Evolutionary conservation across 176 grass and related monocot genomes (phyloP).

Genomic region (Rhynchospora tenuis): DNA sequence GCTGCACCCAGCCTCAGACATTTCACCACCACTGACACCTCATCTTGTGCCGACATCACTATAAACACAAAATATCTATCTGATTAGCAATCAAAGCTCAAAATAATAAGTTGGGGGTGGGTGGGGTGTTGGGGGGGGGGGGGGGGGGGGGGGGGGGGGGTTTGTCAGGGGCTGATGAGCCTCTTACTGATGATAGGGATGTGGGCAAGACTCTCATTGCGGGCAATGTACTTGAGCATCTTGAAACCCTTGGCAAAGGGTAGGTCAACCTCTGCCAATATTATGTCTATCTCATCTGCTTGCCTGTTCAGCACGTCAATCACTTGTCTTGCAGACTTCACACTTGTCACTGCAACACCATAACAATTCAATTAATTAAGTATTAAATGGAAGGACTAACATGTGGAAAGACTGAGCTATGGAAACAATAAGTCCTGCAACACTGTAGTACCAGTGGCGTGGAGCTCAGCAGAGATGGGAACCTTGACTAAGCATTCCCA

Average conservation of each 20-base stretch:
- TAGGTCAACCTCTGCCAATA: conserved; percentile 87
- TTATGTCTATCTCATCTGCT: conserved; percentile 75
- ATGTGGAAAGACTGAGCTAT: too few relatives aligned
- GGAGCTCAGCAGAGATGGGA: too few relatives aligned
- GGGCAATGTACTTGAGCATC: conserved; percentile 94
- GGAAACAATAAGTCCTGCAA: too few relatives aligned
- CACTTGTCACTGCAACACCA: conserved; percentile 56
- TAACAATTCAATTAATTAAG: conserved; percentile 1
- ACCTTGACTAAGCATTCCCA: too few relatives aligned
- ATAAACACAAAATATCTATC: not conserved
- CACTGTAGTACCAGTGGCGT: too few relatives aligned
- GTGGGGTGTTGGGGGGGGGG: not conserved
- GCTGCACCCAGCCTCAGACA: conserved; percentile 84
- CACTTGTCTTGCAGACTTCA: conserved; percentile 69
- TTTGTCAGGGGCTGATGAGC: not conserved
- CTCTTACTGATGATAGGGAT: conserved; percentile 94
- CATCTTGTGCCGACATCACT: conserved; percentile 95
- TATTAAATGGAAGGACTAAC: not conserved
- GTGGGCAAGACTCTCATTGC: conserved; percentile 71
- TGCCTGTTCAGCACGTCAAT: conserved; percentile 67
- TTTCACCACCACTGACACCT: conserved; percentile 92
- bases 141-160: not conserved
- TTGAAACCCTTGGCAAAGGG: conserved; percentile 82
- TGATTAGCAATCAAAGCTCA: not conserved
- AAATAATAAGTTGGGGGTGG: not conserved